Evolutionary conservation across 495 filamentous ascomycete genomes (phyloP), one percentile per base, ranked within the genome.

Genomic region (Cercophora newfieldiana): DNA sequence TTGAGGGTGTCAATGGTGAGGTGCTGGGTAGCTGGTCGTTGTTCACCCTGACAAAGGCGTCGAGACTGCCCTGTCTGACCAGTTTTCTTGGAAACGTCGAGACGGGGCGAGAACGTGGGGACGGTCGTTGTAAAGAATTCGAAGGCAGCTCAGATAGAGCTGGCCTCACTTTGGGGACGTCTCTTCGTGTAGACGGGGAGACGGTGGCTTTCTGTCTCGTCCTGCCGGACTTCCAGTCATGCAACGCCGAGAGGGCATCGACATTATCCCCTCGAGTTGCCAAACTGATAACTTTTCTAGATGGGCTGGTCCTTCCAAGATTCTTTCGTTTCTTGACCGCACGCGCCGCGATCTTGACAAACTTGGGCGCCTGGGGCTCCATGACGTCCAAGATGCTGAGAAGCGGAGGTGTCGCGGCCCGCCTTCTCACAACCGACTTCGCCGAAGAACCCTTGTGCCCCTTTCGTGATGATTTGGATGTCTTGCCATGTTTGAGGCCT

Each of bases 321-420:
- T 91, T 88, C 47, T 68, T 70, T 67, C 85, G 84, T 63, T 78
- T 83, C 18, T 83, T 88, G 51, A 86, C 92, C 65, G 83, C 80
- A 56, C 96, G 88, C 21, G 86, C 85, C 47, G 95, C 95, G 67
- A 99, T 75, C 58, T 87, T 87, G 22, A 97, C 78, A 71, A 98
- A 98, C 29, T 79, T 78, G 5, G 95, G 94, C 7, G 81, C 81
- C 44, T 74, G 59, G n/a, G 77, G 74, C 65, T 82, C 84, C 33
- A 86, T 80, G 30, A 88, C 87, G 83, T 97, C 93, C 24, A 97
- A 66, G 58, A 94, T 88, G 59, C 90, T 85, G 31, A 94, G 75
- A 29, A 73, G 77, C n/a, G 87, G 89, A 44, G 79, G 70, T 37
- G 64, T 73, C 1, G 72, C 70, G 25, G 75, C 74, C 26, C 78